phyloP scores from a whole-genome alignment of 352 stramenopile species.

The Globisporangium takayamanum region DNA sequence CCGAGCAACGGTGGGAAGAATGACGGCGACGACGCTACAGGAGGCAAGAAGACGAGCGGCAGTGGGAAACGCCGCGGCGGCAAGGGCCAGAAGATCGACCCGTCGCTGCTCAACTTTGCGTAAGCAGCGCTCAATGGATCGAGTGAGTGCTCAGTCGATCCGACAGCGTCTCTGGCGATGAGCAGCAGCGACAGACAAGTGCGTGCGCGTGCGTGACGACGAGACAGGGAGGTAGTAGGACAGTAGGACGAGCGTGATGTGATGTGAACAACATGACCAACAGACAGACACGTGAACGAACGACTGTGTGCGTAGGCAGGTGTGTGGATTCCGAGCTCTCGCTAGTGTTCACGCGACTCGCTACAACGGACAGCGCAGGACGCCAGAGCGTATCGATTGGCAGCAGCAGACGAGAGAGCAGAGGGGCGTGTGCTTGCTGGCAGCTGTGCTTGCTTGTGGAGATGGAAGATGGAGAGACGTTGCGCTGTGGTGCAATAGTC shows the following conservation, averaged over 20 bases:
- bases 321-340: too few relatives aligned
- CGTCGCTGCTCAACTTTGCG: conserved; percentile 58
- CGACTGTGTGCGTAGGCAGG: too few relatives aligned
- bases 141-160: not conserved
- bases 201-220: not conserved
- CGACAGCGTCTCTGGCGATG: not conserved
- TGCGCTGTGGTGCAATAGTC: not conserved
- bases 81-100: conserved; percentile 70
- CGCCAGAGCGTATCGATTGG: too few relatives aligned
- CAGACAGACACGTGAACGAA: not conserved
- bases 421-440: too few relatives aligned
- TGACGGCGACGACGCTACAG: conserved; percentile 27
- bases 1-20: conserved; percentile 12
- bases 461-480: too few relatives aligned
- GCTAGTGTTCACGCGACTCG: too few relatives aligned
- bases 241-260: not conserved
- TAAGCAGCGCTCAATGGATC: not conserved
- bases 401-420: not conserved
- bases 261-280: not conserved
- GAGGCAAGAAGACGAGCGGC: conserved; percentile 32
- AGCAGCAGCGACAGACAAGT: not conserved
- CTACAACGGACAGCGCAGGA: too few relatives aligned
- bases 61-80: conserved; percentile 38
- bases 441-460: too few relatives aligned
- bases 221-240: conserved; percentile 1